Conservation (phyloP, 2,329 filamentous ascomycete species). For the Penicillium sumatraense region DNA sequence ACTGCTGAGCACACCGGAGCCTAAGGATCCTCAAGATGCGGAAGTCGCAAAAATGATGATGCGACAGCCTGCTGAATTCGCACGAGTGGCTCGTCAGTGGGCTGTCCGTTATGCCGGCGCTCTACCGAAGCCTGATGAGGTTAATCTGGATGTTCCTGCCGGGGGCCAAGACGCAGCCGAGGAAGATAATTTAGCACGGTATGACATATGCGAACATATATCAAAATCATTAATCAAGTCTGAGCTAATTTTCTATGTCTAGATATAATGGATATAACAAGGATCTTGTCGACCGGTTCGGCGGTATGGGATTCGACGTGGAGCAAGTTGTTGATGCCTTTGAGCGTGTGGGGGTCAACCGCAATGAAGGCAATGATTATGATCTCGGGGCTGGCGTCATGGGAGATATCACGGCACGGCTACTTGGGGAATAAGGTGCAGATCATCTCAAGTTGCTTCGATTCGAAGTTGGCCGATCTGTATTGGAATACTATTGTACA, state of each 20-base stretch:
- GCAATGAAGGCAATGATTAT: slow-evolving; percentile 77
- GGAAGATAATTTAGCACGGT: slow-evolving; percentile 61
- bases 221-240: not conserved
- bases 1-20: slow-evolving; percentile 89
- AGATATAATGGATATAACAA: slow-evolving; percentile 90
- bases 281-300: slow-evolving; percentile 79
- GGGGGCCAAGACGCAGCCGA: slow-evolving; percentile 63
- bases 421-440: slow-evolving; percentile 69
- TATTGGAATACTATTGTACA: no score
- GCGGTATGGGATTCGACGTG: slow-evolving; percentile 88
- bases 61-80: slow-evolving; percentile 76
- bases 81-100: slow-evolving; percentile 86
- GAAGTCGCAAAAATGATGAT: slow-evolving; percentile 92
- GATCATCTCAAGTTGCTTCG: no score
- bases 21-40: slow-evolving; percentile 94
- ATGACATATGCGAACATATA: slow-evolving; percentile 26
- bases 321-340: slow-evolving; percentile 87
- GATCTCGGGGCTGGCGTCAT: slow-evolving; percentile 88
- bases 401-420: slow-evolving; percentile 82
- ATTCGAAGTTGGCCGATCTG: no score
- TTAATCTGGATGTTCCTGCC: slow-evolving; percentile 57
- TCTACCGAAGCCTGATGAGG: slow-evolving; percentile 61
- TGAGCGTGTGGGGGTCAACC: slow-evolving; percentile 77
- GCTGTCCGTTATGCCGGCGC: slow-evolving; percentile 82
- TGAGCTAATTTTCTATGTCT: slow-evolving; percentile 29